These are phyloP conservation scores for Mucor plumbeus DNA, from an alignment of 371 early-diverging fungal genomes.

Conservation along the genomic window DNA sequence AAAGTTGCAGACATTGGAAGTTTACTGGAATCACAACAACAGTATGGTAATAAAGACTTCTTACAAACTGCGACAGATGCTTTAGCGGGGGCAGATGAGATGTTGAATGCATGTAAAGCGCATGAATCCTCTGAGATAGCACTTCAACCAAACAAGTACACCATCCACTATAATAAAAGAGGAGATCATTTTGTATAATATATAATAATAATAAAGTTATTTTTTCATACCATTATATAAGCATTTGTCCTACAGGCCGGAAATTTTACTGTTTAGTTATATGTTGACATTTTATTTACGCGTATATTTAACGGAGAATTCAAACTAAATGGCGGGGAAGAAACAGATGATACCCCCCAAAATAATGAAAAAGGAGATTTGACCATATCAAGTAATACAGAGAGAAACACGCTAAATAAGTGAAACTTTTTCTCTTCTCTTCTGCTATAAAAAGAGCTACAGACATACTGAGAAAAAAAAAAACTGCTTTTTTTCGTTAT, in stretches of 20 bases:
- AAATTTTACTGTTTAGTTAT: neutral
- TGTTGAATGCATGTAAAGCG: constrained; percentile 43
- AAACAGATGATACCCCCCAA: neutral
- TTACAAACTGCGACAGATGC: constrained; percentile 44
- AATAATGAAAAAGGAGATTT: constrained; percentile 10
- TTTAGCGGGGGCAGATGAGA: constrained; percentile 45
- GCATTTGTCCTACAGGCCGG: neutral
- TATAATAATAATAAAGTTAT: neutral
- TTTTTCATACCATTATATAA: neutral
- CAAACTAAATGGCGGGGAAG: neutral
- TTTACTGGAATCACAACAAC: constrained; percentile 42
- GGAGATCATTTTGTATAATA: constrained; percentile 27
- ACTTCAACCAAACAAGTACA: constrained; percentile 43
- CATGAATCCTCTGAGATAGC: constrained; percentile 23
- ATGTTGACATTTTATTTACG: neutral
- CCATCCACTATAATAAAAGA: constrained; percentile 42
- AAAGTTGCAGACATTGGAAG: constrained; percentile 40
- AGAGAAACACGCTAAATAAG: constrained; percentile 1
- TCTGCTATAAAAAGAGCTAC: neutral
- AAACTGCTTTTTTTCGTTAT: neutral
- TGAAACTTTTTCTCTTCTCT: constrained; percentile 4
- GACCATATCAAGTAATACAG: neutral
- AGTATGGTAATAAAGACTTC: constrained; percentile 42
- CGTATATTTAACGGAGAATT: constrained; percentile 2
- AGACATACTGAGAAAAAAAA: neutral